Base-by-base conservation (phyloP, 805 yeast species). In the Maudiozyma bulderi region DNA sequence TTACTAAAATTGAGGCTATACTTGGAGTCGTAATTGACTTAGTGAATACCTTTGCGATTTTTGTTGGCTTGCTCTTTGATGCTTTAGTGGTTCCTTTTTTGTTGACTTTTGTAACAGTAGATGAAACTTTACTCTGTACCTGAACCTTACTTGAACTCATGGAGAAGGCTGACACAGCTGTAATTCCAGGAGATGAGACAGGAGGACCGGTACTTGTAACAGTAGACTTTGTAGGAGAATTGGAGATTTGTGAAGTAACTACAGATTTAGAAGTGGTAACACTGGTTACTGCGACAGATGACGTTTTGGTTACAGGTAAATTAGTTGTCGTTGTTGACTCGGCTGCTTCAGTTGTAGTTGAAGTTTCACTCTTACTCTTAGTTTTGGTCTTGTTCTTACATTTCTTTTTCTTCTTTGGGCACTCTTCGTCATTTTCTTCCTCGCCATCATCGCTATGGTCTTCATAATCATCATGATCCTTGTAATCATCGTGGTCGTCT, bases 381-480 rank as follows among this genome's bases (percentile, higher is more conserved):
- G 38, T 35, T 35, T 35, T 35, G 9, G 38, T 35, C 14, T 35
- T 35, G 7, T 35, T 35, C 20, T 35, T 35, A 35, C 38, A 35
- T 11, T 39, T 39, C 28, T 39, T 20, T 28, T 26, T 26, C 29
- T 15, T 44, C 39, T 28, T 44, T 10, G 40, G 10, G 8, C 37
- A 33, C 11, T 31, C 20, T 6, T 41, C 11, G 35, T 47, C 46
- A n/a, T 46, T 26, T 32, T 42, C n/a, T 3, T 45, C 40, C 5
- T 50, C 42, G 13, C 50, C 42, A 29, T 46, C 40, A 13, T 39
- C 10, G 5, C 35, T 45, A 5, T 46, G 8, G n/a, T 45, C n/a
- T 11, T 31, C 40, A 5, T 40, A 30, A 6, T 47, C 35, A 15
- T 46, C 28, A 26, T 44, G 33, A 43, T 48, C 42, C 28, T 47